Percentiles rank a stretch among this genome's conserved stretches.
Evolutionary conservation across 768 basidiomycete species (phyloP).

Genomic region (Mycena latifolia): DNA sequence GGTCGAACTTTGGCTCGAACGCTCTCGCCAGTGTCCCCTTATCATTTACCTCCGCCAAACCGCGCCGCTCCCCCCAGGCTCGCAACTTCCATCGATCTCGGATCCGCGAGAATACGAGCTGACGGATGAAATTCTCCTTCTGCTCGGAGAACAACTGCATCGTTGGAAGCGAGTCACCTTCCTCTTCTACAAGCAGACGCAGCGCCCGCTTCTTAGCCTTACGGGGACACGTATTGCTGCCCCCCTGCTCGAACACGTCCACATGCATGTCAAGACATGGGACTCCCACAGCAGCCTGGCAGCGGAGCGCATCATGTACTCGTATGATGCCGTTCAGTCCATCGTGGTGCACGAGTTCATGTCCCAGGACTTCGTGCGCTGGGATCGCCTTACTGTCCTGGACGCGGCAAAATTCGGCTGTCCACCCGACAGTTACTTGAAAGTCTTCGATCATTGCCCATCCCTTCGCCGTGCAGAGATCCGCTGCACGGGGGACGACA

Average conservation of each 20-base stretch:
- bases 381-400: conserved; percentile 27
- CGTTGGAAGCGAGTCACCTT: conserved; percentile 34
- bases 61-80: conserved; percentile 1
- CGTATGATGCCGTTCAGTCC: conserved; percentile 22
- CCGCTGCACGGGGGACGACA: conserved; percentile 2
- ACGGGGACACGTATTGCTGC: conserved; percentile 8
- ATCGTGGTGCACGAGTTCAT: conserved; percentile 26
- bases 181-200: conserved; percentile 21
- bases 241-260: conserved; percentile 31
- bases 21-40: conserved; percentile 24
- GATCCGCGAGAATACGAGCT: conserved; percentile 26
- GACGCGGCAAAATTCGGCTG: conserved; percentile 25
- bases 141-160: conserved; percentile 19
- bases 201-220: conserved; percentile 25
- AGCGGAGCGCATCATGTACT: conserved; percentile 28
- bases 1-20: conserved; percentile 32
- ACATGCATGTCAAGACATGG: conserved; percentile 24
- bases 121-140: conserved; percentile 28
- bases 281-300: conserved; percentile 4
- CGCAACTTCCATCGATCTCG: conserved; percentile 1
- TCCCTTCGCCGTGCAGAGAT: conserved; percentile 28
- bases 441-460: conserved; percentile 21
- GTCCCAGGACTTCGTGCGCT: conserved; percentile 22
- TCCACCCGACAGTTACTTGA: conserved; percentile 10
- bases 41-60: conserved; percentile 33